Base-by-base conservation (phyloP, 1,284 basidiomycete genomes). In the Moniliella sp. region DNA sequence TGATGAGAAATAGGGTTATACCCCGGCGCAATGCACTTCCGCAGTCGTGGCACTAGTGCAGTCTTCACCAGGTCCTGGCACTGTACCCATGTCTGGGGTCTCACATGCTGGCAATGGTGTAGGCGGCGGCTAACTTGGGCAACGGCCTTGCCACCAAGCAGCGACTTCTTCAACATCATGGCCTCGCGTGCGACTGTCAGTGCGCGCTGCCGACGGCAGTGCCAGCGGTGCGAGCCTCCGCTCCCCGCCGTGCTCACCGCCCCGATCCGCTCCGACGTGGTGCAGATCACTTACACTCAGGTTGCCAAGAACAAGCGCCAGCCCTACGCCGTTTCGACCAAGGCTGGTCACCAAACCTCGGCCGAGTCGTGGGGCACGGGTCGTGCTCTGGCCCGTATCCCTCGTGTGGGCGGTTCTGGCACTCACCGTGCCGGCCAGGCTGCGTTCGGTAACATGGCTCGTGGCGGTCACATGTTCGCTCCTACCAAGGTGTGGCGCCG, bases 321-420 rank as follows among this genome's bases (percentile, higher is more conserved):
- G 70, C 75, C 88, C 30, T 94, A 97, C 69, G 71, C 86, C 58
- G 91, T 97, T 61, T 79, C 76, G 64, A 78, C 78, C 68, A 91
- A 93, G 68, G 91, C 91, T 47, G 91, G 91, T 61, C 83, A 94
- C 71, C 88, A 99, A 68, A 97, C 91, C 57, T 82, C 77, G 45
- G 88, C 88, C 47, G 83, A 88, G 66, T 97, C 91, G 32, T 99
- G 88, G 88, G 88, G 88, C 69, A 99, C 88, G 53, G 88, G 88
- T 78, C 84, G 91, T 69, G 91, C 91, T 55, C 88, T 99, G 48
- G 91, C 88, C 31, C 88, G 88, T 88, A 97, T 97, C 64, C 91
- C 91, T 66, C 88, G 91, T 82, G 88, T 97, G 46, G 83, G 83
- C 63, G 88, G 91, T 66, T 79, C 81, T 65, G 91, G 88, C 69